These are phyloP conservation scores for Cenchrus americanus DNA, from an alignment of 176 grass and related monocot species.

Conservation along the genomic window DNA sequence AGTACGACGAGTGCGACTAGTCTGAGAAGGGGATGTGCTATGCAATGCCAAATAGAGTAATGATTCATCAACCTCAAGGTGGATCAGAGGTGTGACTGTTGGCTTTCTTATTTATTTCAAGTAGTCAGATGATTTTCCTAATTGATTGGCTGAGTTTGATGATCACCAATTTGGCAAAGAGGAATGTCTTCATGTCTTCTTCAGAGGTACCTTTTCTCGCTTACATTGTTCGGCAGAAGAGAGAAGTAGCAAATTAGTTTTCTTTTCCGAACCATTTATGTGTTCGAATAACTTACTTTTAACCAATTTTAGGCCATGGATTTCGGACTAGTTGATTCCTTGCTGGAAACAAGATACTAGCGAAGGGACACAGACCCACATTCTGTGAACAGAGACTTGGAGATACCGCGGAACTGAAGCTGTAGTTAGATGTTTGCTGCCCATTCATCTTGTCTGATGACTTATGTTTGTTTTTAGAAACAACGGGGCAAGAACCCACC, in stretches of 20 bases:
- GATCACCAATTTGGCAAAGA: slow-evolving; percentile 45
- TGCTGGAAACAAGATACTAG: slow-evolving; percentile 88
- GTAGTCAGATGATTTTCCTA: slow-evolving; percentile 1
- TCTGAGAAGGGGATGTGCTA: slow-evolving; percentile 68
- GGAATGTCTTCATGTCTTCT: slow-evolving; percentile 84
- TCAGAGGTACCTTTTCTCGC: slow-evolving; percentile 63
- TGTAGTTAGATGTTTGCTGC: neutral
- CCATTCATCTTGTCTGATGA: neutral
- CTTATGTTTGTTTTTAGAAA: neutral
- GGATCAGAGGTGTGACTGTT: slow-evolving; percentile 68
- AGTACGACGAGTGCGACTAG: too few species aligned
- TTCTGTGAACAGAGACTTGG: neutral
- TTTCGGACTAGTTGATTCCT: slow-evolving; percentile 80
- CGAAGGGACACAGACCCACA: neutral
- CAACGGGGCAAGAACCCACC: too few species aligned
- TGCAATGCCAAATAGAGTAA: slow-evolving; percentile 98
- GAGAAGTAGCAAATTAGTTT: slow-evolving; percentile 1
- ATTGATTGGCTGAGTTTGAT: neutral
- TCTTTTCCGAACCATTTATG: neutral
- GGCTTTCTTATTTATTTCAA: slow-evolving; percentile 11
- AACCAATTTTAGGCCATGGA: slow-evolving; percentile 73
- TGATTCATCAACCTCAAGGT: slow-evolving; percentile 98
- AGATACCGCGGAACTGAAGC: slow-evolving; percentile 13
- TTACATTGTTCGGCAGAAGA: neutral
- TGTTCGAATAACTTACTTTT: neutral